A percentile compares a stretch with the other conserved stretches of the same genome.
phyloP scores from a whole-genome alignment of 2,329 filamentous ascomycete genomes.

The Aspergillus hiratsukae region DNA sequence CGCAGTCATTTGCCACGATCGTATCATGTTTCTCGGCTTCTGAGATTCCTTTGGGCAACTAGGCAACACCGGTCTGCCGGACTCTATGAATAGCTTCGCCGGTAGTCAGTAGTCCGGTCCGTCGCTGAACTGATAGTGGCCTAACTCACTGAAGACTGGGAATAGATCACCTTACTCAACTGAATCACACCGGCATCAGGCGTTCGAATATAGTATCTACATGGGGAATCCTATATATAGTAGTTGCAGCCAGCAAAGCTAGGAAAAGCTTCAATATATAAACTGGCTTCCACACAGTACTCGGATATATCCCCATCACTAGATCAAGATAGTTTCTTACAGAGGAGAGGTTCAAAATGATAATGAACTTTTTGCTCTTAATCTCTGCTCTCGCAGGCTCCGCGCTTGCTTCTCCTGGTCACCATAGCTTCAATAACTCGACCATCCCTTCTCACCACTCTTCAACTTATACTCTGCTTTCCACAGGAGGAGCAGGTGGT shows the following conservation, averaged over 20 bases:
- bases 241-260: not conserved
- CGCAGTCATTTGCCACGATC: no score
- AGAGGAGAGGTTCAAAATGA: no score
- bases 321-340: not conserved
- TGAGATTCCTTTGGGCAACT: no score
- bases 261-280: not conserved
- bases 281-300: not conserved
- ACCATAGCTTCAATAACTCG: constrained; percentile 6
- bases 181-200: no score
- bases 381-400: constrained; percentile 17
- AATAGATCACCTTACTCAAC: no score
- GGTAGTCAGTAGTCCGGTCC: no score
- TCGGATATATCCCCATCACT: not conserved
- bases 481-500: constrained; percentile 4
- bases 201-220: not conserved
- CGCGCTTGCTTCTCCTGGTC: constrained; percentile 16
- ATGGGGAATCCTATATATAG: not conserved
- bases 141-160: no score
- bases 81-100: no score
- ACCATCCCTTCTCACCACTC: constrained; percentile 5
- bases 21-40: no score
- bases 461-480: constrained; percentile 2
- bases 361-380: constrained; percentile 6
- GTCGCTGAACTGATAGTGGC: no score
- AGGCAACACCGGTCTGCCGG: no score